Percentiles rank a stretch among this genome's conserved stretches.
phyloP scores from a whole-genome alignment of 306 rosid species.

The Acacia melanoxylon region DNA sequence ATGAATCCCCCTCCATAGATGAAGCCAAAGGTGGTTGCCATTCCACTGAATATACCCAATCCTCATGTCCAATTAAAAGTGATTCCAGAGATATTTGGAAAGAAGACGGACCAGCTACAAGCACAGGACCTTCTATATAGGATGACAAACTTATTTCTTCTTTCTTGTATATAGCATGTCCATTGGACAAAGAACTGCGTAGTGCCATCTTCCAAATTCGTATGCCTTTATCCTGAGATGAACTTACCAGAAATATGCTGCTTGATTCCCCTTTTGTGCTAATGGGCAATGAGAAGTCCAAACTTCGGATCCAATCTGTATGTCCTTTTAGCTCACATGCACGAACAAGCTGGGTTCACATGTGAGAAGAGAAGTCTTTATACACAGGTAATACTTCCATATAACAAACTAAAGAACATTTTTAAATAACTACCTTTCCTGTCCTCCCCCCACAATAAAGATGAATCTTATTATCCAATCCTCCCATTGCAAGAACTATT shows the following conservation, averaged over 20 bases:
- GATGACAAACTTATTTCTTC: constrained; percentile 73
- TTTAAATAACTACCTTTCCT: constrained; percentile 59
- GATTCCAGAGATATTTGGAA: constrained; percentile 92
- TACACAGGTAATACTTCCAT: constrained; percentile 8
- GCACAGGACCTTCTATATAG: constrained; percentile 88
- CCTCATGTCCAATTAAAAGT: constrained; percentile 93
- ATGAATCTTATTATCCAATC: constrained; percentile 93
- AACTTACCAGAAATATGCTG: constrained; percentile 79
- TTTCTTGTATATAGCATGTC: constrained; percentile 42
- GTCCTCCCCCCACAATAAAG: constrained; percentile 80
- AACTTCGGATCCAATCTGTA: constrained; percentile 95
- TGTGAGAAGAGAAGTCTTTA: constrained; percentile 21
- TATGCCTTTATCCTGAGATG: constrained; percentile 92
- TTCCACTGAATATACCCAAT: constrained; percentile 93
- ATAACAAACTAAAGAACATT: constrained; percentile 17
- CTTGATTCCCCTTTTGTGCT: constrained; percentile 49
- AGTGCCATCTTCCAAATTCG: constrained; percentile 83
- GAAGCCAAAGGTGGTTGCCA: constrained; percentile 83
- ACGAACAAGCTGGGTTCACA: constrained; percentile 61
- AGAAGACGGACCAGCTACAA: constrained; percentile 66
- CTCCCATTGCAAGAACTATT: constrained; percentile 90
- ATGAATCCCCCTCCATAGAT: constrained; percentile 45
- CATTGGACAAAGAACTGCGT: constrained; percentile 39
- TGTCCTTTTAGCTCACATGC: constrained; percentile 93
- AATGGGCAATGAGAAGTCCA: constrained; percentile 87